Evolutionary conservation across 169 alveolate species (phyloP), one percentile per base, ranked within the genome.

Genomic region (Plasmodium yoelii): DNA sequence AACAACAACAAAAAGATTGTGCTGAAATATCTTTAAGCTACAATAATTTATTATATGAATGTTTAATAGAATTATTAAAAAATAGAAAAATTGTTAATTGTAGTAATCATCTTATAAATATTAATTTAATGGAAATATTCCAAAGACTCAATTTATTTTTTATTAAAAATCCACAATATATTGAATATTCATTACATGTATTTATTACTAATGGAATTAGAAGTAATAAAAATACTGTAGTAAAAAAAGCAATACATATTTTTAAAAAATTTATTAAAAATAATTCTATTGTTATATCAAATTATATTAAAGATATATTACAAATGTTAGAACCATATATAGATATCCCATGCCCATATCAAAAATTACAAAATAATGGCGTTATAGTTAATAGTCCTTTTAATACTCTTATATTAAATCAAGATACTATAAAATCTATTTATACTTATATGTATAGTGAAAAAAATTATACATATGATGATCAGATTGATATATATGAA

Each of bases 401-500:
- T 49, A 56, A 68, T 15, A 68, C 12, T 15, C 26, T 73, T 9
- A 13, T 39, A 18, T 19, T 55, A 22, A 74, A 75, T 55, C 71
- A 61, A 10, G 70, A 75, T 67, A 63, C 59, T 12, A 82, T 82
- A 6, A 82, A 82, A 67, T 49, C 60, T 5, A 44, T 82, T 2
- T 82, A 82, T 39, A 82, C 26, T 55, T 82, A 46, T 44, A 39
- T 82, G 4, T 82, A 82, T 64, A 18, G 49, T 2, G 68, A 22
- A 26, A 57, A 65, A 64, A 82, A 65, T 82, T 82, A 82, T 34
- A 67, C 80, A 7, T 49, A 82, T 12, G 90, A 82, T 13, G 80
- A 82, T 65, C 90, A 82, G 55, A 82, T 67, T 22, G 90, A 82
- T 26, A 67, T 82, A 9, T 82, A 82, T 19, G 90, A 82, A 82